Percentiles rank a stretch among this genome's conserved stretches.
These are phyloP conservation scores for Penicillium turbatum DNA, from an alignment of 495 filamentous ascomycete species.

Conservation along the genomic window DNA sequence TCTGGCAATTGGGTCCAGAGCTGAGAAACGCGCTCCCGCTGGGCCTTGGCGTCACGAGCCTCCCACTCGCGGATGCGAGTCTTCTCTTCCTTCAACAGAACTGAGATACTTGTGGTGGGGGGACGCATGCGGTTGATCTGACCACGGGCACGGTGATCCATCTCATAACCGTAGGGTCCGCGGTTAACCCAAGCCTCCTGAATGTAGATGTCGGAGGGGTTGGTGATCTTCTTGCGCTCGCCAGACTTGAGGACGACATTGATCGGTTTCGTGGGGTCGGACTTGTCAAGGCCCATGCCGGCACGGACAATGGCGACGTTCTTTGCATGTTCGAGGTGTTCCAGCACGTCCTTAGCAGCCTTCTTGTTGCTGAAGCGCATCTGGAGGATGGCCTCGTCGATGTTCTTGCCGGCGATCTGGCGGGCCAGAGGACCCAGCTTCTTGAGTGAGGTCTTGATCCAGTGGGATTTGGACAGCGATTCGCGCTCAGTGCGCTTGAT, in stretches of 20 bases:
- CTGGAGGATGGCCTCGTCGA: constrained; percentile 89
- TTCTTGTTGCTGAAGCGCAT: constrained; percentile 96
- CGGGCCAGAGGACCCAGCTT: constrained; percentile 78
- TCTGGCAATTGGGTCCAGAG: constrained; percentile 86
- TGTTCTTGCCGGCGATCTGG: constrained; percentile 85
- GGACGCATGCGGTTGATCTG: constrained; percentile 54
- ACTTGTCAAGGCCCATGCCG: constrained; percentile 72
- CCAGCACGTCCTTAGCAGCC: constrained; percentile 71
- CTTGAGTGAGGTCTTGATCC: constrained; percentile 77
- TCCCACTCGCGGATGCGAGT: constrained; percentile 75
- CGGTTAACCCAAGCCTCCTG: constrained; percentile 87
- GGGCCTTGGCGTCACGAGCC: constrained; percentile 70
- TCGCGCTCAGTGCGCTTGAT: constrained; percentile 73
- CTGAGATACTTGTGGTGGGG: constrained; percentile 70
- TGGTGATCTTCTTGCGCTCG: constrained; percentile 55
- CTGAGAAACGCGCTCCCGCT: constrained; percentile 59
- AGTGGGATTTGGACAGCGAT: constrained; percentile 56
- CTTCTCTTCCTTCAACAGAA: constrained; percentile 88
- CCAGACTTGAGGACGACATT: constrained; percentile 38
- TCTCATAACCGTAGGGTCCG: constrained; percentile 52
- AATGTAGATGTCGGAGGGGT: constrained; percentile 77
- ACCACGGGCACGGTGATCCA: constrained; percentile 68
- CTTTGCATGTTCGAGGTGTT: constrained; percentile 71
- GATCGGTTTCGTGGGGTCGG: constrained; percentile 34
- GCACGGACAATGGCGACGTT: constrained; percentile 70